Base-by-base conservation (phyloP, 805 yeast genomes). In the Ogataea degrootiae region DNA sequence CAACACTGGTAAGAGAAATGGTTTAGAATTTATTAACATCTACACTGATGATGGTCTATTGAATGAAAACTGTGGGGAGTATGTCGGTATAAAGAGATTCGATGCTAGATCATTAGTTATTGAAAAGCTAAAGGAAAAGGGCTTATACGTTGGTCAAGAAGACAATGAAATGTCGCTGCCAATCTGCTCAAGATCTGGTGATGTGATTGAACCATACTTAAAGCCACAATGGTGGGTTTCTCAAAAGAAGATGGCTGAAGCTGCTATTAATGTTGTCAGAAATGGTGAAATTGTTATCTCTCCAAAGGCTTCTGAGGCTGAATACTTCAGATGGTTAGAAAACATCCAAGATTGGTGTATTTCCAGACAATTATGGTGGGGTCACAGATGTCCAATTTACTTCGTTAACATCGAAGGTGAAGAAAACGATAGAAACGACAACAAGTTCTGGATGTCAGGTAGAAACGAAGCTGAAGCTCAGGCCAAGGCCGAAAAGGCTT, bases 141-240 rank as follows among this genome's bases (percentile, higher is more conserved):
- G 87, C 33, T 77, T 91, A 55, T 85, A 71, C 59, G 77, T 88
- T 52, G 97, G 82, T 50, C 96, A 90, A 71, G 76, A 83, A 67
- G 97, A 90, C 67, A 92, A 94, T 66, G 96, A 94, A 70, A 94
- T 94, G 99, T 78, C 90, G 22, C 82, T 94, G 53, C 99, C 99
- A 57, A 71, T 79, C 45, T 94, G 99, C 73, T 87, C 94, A 38
- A 86, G 97, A 80, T 89, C 97, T 29, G 97, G 97, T 57, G 99
- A 94, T 71, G 75, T 94, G 54, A 91, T 94, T 62, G 99, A 94
- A 75, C 99, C 99, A 45, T 75, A 88, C 63, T 77, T 94, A 72
- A 94, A 94, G 74, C 99, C 99, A 52, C 99, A 94, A 75, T 94
- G 99, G 99, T 94, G 97, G 97, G 97, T 94, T 56, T 73, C 87